Evolutionary conservation across 2,329 filamentous ascomycete species (phyloP).

Genomic region (Penicillium sp.): DNA sequence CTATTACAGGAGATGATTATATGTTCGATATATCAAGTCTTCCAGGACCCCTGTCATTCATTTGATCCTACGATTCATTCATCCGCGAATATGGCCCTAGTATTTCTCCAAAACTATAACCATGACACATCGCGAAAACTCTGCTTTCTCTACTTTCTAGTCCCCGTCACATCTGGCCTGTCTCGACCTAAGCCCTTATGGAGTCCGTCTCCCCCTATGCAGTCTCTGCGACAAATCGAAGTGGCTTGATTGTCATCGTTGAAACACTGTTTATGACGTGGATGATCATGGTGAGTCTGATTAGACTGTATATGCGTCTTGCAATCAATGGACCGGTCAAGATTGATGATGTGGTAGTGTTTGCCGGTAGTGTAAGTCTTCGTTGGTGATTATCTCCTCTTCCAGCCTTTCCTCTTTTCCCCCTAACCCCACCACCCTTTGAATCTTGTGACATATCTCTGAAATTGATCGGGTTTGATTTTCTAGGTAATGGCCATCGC

Average conservation of each 20-base stretch:
- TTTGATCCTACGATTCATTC: not conserved
- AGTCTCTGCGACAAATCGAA: not conserved
- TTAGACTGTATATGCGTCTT: not conserved
- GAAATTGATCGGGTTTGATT: not conserved
- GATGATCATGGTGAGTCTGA: not conserved
- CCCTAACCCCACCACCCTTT: not conserved
- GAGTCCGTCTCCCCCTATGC: not conserved
- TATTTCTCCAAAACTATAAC: not conserved
- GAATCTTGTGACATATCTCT: not conserved
- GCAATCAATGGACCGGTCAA: not conserved
- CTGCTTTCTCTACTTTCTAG: not conserved
- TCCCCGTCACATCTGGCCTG: not conserved
- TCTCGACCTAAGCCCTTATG: not conserved
- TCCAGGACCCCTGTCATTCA: not conserved
- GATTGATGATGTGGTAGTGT: not conserved
- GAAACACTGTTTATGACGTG: not conserved
- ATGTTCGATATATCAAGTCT: not conserved
- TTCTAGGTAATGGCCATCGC: not conserved
- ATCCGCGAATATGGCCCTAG: not conserved
- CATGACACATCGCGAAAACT: not conserved
- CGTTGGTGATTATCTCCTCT: not conserved
- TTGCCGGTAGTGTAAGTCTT: not conserved
- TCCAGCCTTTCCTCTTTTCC: not conserved
- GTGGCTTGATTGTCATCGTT: not conserved
- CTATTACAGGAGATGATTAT: too few relatives aligned